phyloP scores from a whole-genome alignment of 2,329 filamentous ascomycete species.

The Fusarium incarnatum region DNA sequence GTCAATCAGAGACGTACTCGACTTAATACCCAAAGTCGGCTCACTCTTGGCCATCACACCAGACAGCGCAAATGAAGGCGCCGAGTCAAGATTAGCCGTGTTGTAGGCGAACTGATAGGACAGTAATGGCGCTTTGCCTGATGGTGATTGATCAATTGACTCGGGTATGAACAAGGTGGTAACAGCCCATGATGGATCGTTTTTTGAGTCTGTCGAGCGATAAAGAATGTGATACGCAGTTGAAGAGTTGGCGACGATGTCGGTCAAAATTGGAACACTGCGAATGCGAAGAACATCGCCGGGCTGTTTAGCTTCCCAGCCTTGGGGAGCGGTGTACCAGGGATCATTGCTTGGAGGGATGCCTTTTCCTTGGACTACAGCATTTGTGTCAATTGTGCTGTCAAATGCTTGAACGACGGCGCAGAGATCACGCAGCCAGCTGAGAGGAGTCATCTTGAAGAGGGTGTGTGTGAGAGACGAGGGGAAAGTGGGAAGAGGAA shows the following conservation, averaged over 20 bases:
- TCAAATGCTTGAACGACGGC: background rate
- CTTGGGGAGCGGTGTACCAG: constrained; percentile 19
- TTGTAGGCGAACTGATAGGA: constrained; percentile 43
- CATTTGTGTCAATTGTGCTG: background rate
- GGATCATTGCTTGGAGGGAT: constrained; percentile 21
- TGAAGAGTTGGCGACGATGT: constrained; percentile 8
- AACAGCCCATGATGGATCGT: constrained; percentile 53
- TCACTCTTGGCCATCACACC: constrained; percentile 15
- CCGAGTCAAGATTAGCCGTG: constrained; percentile 32
- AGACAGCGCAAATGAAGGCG: constrained; percentile 34
- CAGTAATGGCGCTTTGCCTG: constrained; percentile 19
- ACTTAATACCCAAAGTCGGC: constrained; percentile 19
- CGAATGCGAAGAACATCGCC: constrained; percentile 36
- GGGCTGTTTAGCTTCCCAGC: constrained; percentile 8
- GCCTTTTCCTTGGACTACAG: background rate
- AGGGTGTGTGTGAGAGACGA: rapidly evolving
- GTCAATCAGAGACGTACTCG: constrained; percentile 14
- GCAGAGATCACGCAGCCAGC: background rate
- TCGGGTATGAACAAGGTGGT: constrained; percentile 52
- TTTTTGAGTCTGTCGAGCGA: constrained; percentile 52
- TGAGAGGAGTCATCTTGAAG: background rate
- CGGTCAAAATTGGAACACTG: constrained; percentile 25
- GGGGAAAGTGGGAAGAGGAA: rapidly evolving
- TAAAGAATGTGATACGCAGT: constrained; percentile 53
- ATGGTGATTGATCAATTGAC: constrained; percentile 2